Conservation (phyloP, 768 basidiomycete species). For the Naganishia friedmannii region DNA sequence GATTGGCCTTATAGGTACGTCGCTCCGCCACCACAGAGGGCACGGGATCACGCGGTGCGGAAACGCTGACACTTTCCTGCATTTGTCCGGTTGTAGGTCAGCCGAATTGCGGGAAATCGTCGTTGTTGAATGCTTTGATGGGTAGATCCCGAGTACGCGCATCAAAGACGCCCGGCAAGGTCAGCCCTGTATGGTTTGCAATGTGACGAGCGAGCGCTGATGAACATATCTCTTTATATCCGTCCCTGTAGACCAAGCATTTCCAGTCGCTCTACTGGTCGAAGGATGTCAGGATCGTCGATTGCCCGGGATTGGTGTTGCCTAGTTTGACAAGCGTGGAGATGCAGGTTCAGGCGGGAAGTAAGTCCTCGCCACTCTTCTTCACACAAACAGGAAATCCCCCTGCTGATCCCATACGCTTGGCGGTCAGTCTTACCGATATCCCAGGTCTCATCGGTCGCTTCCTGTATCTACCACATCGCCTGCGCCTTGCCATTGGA, state of each 20-base stretch:
- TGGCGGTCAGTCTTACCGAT: conserved; percentile 78
- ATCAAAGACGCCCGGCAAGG: conserved; percentile 49
- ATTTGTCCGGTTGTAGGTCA: conserved; percentile 65
- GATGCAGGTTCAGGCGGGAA: conserved; percentile 46
- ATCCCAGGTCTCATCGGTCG: conserved; percentile 68
- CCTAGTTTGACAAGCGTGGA: conserved; percentile 56
- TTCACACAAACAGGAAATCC: background rate
- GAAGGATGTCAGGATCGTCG: conserved; percentile 78
- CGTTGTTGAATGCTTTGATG: conserved; percentile 91
- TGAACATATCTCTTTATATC: conserved; percentile 54
- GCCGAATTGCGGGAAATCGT: conserved; percentile 97
- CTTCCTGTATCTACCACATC: conserved; percentile 66
- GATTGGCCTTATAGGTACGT: conserved; percentile 71
- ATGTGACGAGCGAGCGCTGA: background rate
- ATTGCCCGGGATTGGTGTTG: conserved; percentile 97
- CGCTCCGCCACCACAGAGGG: conserved; percentile 35
- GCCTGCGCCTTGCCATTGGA: conserved; percentile 74
- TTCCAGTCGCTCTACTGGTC: conserved; percentile 91
- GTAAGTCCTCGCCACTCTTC: conserved; percentile 33
- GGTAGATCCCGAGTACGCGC: conserved; percentile 84
- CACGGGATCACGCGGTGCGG: no score
- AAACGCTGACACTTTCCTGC: conserved; percentile 50
- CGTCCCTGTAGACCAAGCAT: conserved; percentile 95
- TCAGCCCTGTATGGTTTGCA: no score
- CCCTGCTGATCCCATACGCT: conserved; percentile 58